These are phyloP conservation scores for Phytophthora citrophthora DNA, from an alignment of 352 stramenopile genomes.

Conservation along the genomic window DNA sequence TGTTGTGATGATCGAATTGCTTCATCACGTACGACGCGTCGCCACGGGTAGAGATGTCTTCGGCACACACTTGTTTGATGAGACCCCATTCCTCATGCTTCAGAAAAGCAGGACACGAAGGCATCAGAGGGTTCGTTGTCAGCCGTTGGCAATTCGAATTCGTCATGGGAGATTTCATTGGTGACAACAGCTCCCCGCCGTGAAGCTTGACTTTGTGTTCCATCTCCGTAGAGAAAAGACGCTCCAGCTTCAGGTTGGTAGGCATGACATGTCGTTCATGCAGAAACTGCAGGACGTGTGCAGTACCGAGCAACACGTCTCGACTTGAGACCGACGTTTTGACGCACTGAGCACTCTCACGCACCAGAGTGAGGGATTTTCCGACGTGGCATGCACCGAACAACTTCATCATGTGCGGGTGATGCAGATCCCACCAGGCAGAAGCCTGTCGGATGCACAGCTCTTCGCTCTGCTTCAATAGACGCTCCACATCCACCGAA, in stretches of 20 bases:
- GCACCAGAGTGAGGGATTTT: slow-evolving; percentile 26
- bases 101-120: slow-evolving; percentile 11
- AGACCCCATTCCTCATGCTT: slow-evolving; percentile 21
- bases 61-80: slow-evolving; percentile 22
- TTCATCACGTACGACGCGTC: slow-evolving; percentile 15
- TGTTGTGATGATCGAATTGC: slow-evolving; percentile 14
- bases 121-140: not conserved
- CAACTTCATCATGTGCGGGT: slow-evolving; percentile 43
- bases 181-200: slow-evolving; percentile 17
- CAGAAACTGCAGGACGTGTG: slow-evolving; percentile 28
- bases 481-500: slow-evolving; percentile 26
- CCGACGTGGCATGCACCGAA: slow-evolving; percentile 47
- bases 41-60: slow-evolving; percentile 1
- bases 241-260: slow-evolving; percentile 15
- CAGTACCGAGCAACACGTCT: slow-evolving; percentile 21
- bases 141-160: slow-evolving; percentile 1
- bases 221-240: slow-evolving; percentile 21
- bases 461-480: slow-evolving; percentile 26
- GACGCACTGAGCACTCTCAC: slow-evolving; percentile 28
- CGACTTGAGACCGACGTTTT: slow-evolving; percentile 18
- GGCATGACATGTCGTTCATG: slow-evolving; percentile 25
- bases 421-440: slow-evolving; percentile 36
- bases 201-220: slow-evolving; percentile 29
- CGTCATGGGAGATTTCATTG: not conserved
- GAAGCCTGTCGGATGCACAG: slow-evolving; percentile 34